These are phyloP conservation scores for Artemisia annua DNA, from an alignment of 129 eudicot genomes.

Conservation along the genomic window DNA sequence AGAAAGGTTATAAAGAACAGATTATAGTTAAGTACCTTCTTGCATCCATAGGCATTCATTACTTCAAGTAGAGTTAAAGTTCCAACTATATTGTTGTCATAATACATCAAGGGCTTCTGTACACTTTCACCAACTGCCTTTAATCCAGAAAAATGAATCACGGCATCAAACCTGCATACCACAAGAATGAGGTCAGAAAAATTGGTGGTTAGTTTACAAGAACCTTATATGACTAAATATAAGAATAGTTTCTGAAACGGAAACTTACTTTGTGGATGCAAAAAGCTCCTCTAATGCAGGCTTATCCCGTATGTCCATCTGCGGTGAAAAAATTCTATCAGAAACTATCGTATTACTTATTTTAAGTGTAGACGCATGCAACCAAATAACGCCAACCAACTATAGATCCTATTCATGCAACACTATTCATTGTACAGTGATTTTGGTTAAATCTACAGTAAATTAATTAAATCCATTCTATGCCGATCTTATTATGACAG, in stretches of 20 bases:
- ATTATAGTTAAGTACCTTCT: conserved; percentile 50
- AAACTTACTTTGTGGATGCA: conserved; percentile 58
- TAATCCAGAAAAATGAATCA: conserved; percentile 91
- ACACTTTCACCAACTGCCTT: conserved; percentile 99
- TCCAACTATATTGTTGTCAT: conserved; percentile 75
- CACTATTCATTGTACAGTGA: no score
- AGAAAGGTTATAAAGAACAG: neutral
- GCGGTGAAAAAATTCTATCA: conserved; percentile 25
- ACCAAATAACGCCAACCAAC: no score
- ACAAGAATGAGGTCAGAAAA: neutral
- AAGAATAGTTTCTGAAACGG: no score
- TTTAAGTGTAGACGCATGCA: no score
- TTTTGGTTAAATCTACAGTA: no score
- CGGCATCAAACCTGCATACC: conserved; percentile 84
- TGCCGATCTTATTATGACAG: no score
- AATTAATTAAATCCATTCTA: no score
- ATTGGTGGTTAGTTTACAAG: neutral
- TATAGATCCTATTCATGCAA: no score
- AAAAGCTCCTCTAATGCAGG: conserved; percentile 76
- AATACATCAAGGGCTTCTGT: conserved; percentile 75
- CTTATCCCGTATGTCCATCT: conserved; percentile 89
- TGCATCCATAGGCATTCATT: conserved; percentile 93
- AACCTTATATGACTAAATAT: no score
- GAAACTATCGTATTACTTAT: neutral
- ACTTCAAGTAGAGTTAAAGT: conserved; percentile 83